Percentiles rank a stretch among this genome's conserved stretches.
Conservation (phyloP, 2,329 filamentous ascomycete species). For the Pseudogymnoascus sp. region DNA sequence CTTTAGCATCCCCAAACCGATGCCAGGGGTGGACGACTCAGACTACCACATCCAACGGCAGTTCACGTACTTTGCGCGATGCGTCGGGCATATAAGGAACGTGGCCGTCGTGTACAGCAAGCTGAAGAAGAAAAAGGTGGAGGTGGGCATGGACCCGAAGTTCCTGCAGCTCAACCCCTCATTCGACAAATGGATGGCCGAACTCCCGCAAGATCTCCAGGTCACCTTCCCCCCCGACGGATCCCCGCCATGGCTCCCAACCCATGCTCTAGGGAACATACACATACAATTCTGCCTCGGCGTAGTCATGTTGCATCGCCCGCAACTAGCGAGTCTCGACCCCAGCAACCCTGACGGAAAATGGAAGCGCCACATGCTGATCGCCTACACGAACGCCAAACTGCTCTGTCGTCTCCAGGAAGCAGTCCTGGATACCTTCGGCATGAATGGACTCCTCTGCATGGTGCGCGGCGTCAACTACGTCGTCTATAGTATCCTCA, state of each 20-base stretch:
- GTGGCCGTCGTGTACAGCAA: conserved; percentile 70
- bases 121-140: conserved; percentile 66
- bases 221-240: conserved; percentile 72
- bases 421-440: conserved; percentile 67
- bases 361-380: conserved; percentile 83
- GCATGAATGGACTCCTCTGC: conserved; percentile 72
- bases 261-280: conserved; percentile 81
- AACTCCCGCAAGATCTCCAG: conserved; percentile 71
- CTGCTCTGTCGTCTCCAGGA: conserved; percentile 81
- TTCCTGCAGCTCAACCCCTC: conserved; percentile 72
- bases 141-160: conserved; percentile 81
- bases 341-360: conserved; percentile 61
- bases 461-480: conserved; percentile 96
- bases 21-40: conserved; percentile 61
- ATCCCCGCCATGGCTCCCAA: conserved; percentile 75
- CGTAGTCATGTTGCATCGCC: conserved; percentile 79
- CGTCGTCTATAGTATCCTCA: conserved; percentile 84
- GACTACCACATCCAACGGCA: conserved; percentile 77
- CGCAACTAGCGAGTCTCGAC: conserved; percentile 73
- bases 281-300: conserved; percentile 83
- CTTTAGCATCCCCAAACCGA: conserved; percentile 56
- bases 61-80: conserved; percentile 71
- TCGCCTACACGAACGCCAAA: conserved; percentile 80
- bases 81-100: conserved; percentile 69
- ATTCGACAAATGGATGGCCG: conserved; percentile 68